A percentile compares a stretch with the other conserved stretches of the same genome.
Evolutionary conservation across 495 filamentous ascomycete genomes (phyloP).

Genomic region (Hapsidospora chrysogenum): DNA sequence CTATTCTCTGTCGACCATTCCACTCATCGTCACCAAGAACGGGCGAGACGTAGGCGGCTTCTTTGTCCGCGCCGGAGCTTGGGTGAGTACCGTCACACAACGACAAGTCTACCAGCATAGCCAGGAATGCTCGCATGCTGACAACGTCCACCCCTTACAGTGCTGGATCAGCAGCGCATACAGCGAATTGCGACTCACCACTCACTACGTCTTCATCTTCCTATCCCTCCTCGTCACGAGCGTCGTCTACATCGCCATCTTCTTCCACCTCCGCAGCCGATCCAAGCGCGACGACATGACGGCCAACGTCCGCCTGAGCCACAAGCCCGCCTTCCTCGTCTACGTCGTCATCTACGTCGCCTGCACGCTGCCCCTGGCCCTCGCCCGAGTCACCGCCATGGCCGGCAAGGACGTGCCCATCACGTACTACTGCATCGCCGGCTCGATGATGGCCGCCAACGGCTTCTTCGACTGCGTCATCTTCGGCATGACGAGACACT

Average conservation of each 20-base stretch:
- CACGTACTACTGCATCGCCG: constrained; percentile 49
- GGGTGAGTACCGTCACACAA: constrained; percentile 30
- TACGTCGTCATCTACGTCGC: constrained; percentile 61
- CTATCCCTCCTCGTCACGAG: constrained; percentile 47
- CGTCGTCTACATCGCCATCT: constrained; percentile 47
- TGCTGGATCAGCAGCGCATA: constrained; percentile 55
- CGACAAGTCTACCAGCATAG: constrained; percentile 2
- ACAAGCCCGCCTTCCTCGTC: constrained; percentile 50
- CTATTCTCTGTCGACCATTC: constrained; percentile 37
- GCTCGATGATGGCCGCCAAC: constrained; percentile 53
- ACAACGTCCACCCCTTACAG: constrained; percentile 16
- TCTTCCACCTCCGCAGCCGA: constrained; percentile 30
- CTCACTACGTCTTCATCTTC: constrained; percentile 73
- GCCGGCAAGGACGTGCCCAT: constrained; percentile 35
- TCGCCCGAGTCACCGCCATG: constrained; percentile 50
- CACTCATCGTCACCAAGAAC: constrained; percentile 29
- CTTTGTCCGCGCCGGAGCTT: constrained; percentile 45
- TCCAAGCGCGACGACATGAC: constrained; percentile 4
- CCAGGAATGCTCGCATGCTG: background rate
- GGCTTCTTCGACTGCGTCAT: constrained; percentile 58
- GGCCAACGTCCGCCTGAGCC: too few species aligned
- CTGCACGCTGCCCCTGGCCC: constrained; percentile 54
- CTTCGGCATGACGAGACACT: constrained; percentile 52
- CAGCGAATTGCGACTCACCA: constrained; percentile 43
- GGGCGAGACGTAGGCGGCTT: constrained; percentile 30